phyloP scores from a whole-genome alignment of 345 rosid species.

The Sonneratia caseolaris region DNA sequence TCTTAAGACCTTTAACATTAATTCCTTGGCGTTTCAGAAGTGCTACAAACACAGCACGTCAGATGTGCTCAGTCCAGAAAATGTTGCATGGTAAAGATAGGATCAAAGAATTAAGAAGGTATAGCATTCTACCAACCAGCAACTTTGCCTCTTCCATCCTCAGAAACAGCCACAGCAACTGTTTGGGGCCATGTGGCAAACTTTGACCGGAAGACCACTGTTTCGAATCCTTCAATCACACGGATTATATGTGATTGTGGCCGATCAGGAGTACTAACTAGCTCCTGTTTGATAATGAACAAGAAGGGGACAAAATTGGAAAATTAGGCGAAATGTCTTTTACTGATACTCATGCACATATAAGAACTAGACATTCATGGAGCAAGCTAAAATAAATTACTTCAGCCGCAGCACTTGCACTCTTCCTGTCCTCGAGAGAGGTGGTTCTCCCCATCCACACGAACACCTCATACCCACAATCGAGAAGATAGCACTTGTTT shows the following conservation, averaged over 20 bases:
- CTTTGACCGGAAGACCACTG: constrained; percentile 78
- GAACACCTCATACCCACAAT: constrained; percentile 73
- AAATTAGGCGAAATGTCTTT: neutral
- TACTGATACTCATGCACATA: neutral
- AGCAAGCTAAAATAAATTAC: constrained; percentile 23
- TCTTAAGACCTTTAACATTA: constrained; percentile 78
- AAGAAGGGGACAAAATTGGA: neutral
- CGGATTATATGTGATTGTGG: constrained; percentile 61
- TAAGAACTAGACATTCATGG: neutral
- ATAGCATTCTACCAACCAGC: constrained; percentile 44
- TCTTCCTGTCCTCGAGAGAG: constrained; percentile 80
- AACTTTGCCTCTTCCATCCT: constrained; percentile 98
- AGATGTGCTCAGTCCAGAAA: neutral
- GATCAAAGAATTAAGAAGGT: neutral
- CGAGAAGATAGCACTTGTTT: constrained; percentile 74
- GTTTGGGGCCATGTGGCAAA: constrained; percentile 85
- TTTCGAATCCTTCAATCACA: constrained; percentile 94
- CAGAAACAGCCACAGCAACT: constrained; percentile 52
- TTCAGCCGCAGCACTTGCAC: constrained; percentile 72
- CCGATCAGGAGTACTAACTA: constrained; percentile 42
- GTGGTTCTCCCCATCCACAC: constrained; percentile 93
- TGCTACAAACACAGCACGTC: constrained; percentile 30
- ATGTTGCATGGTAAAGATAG: neutral
- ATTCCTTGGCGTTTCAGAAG: constrained; percentile 89
- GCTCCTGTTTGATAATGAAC: constrained; percentile 38